Conservation (phyloP, 192 early-diverging fungal species). For the Phlyctochytrium planicorne region DNA sequence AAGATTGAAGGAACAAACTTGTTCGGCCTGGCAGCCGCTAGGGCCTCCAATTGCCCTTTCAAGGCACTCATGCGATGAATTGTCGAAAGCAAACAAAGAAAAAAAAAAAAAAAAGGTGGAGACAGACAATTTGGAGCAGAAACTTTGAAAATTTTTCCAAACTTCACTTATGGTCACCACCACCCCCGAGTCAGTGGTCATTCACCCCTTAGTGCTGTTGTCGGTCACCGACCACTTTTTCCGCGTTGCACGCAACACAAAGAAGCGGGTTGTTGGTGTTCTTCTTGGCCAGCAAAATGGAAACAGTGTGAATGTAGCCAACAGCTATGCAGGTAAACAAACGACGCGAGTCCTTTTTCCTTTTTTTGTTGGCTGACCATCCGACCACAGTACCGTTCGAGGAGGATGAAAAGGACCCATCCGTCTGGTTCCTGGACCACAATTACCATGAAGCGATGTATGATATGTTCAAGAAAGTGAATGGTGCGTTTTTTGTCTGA, state of each 20-base stretch:
- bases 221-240: conserved; percentile 99
- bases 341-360: conserved; percentile 8
- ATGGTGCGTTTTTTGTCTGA: conserved; percentile 59
- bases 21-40: background rate
- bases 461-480: conserved; percentile 99
- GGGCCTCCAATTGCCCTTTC: background rate
- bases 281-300: conserved; percentile 88
- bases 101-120: background rate
- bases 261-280: conserved; percentile 95
- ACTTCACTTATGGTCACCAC: too few relatives aligned
- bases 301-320: conserved; percentile 91
- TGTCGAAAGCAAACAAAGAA: background rate
- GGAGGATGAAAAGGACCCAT: conserved; percentile 98
- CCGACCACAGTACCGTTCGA: conserved; percentile 89
- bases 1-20: background rate
- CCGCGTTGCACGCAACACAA: conserved; percentile 90
- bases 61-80: background rate
- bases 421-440: conserved; percentile 99
- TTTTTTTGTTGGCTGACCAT: conserved; percentile 10
- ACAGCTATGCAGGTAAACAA: conserved; percentile 90
- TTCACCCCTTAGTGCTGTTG: conserved; percentile 97
- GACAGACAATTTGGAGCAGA: background rate
- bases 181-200: conserved; percentile 59
- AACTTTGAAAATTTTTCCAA: background rate
- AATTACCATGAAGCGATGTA: conserved; percentile 99